Percentiles rank a stretch among this genome's conserved stretches.
These are phyloP conservation scores for Boletus rex-veris DNA, from an alignment of 768 basidiomycete genomes.

Conservation along the genomic window DNA sequence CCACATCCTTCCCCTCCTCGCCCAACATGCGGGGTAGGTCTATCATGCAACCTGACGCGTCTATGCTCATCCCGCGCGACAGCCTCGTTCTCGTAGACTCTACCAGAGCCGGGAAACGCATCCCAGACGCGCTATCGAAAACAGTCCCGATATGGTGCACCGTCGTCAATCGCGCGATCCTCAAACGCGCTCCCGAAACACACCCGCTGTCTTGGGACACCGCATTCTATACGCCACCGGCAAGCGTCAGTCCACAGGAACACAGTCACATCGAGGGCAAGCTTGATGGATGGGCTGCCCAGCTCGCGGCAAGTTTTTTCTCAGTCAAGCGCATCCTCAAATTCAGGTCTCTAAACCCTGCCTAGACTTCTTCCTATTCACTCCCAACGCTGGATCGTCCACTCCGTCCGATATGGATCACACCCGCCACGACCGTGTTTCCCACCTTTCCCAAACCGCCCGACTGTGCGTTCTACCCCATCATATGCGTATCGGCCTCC, in stretches of 20 bases:
- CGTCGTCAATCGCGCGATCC: slow-evolving; percentile 70
- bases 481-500: slow-evolving; percentile 87
- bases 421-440: slow-evolving; percentile 59
- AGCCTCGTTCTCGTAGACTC: slow-evolving; percentile 90
- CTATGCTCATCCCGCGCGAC: neutral
- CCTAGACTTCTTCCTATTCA: slow-evolving; percentile 66
- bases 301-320: slow-evolving; percentile 51
- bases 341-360: neutral
- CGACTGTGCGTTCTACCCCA: slow-evolving; percentile 49
- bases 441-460: slow-evolving; percentile 33
- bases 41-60: neutral
- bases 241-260: slow-evolving; percentile 69
- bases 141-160: slow-evolving; percentile 95
- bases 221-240: slow-evolving; percentile 66
- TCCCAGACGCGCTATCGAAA: slow-evolving; percentile 91
- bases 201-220: slow-evolving; percentile 46
- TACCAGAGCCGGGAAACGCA: slow-evolving; percentile 87
- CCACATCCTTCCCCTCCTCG: slow-evolving; percentile 61
- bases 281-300: slow-evolving; percentile 66
- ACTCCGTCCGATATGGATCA: slow-evolving; percentile 86
- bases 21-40: slow-evolving; percentile 53
- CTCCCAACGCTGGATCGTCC: slow-evolving; percentile 60
- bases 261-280: slow-evolving; percentile 68
- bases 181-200: slow-evolving; percentile 7
- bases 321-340: too few species aligned